These are phyloP conservation scores for Picea abies DNA, from an alignment of 83 land plant species.

Conservation along the genomic window DNA sequence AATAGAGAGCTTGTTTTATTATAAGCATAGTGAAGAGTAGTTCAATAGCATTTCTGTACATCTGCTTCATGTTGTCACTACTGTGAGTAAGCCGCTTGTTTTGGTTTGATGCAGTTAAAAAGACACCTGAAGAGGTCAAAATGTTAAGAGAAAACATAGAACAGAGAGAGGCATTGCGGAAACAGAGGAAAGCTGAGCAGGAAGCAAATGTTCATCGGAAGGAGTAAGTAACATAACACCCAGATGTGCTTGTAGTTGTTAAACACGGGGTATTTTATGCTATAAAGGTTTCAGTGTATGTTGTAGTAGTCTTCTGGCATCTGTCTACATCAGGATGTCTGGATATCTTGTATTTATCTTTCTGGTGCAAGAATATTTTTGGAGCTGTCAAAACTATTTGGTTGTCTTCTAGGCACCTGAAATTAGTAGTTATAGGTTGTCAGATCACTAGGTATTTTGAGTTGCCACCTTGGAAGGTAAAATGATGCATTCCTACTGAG, in stretches of 20 bases:
- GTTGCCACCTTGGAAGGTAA: background rate
- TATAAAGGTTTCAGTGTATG: background rate
- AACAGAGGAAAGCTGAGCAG: slow-evolving; percentile 58
- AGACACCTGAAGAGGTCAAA: slow-evolving; percentile 52
- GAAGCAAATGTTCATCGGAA: slow-evolving; percentile 52
- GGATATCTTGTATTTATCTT: background rate
- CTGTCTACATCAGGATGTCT: background rate
- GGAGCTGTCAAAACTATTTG: background rate
- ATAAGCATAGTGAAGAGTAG: background rate
- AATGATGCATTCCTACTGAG: background rate
- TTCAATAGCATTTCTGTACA: background rate
- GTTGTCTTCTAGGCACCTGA: background rate
- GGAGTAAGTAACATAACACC: slow-evolving; percentile 21
- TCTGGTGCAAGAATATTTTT: background rate
- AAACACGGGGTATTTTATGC: background rate
- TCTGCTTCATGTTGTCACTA: background rate
- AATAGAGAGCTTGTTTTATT: background rate
- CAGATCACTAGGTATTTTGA: too few species aligned
- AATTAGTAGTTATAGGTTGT: background rate
- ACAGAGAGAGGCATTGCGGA: slow-evolving; percentile 49
- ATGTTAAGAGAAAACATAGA: slow-evolving; percentile 37
- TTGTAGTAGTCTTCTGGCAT: too few species aligned
- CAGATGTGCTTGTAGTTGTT: background rate
- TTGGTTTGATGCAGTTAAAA: slow-evolving; percentile 31
- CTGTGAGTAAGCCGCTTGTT: background rate